Conservation (phyloP, 768 basidiomycete species). For the Xerocomus brunneocitrinus region DNA sequence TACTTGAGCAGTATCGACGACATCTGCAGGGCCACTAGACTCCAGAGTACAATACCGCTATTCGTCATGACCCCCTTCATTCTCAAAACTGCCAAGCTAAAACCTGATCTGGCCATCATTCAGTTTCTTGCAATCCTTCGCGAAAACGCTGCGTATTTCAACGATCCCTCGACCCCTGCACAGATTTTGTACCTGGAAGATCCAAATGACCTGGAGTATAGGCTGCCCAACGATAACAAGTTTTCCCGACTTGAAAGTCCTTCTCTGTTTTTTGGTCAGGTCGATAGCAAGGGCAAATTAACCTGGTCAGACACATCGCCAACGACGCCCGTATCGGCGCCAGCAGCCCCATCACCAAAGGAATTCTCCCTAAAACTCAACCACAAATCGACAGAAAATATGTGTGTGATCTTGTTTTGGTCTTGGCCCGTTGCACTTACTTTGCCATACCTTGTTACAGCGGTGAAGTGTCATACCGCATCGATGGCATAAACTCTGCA, state of each 20-base stretch:
- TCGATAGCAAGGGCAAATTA: not conserved
- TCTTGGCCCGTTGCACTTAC: not conserved
- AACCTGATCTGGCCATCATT: not conserved
- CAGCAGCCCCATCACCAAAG: not conserved
- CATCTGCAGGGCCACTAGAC: not conserved
- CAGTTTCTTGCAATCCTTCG: not conserved
- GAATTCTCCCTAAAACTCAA: not conserved
- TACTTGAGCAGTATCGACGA: not conserved
- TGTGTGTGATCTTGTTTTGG: not conserved
- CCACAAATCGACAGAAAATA: not conserved
- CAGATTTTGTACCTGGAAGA: not conserved
- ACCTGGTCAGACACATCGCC: not conserved
- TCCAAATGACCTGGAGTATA: not conserved
- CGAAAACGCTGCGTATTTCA: not conserved
- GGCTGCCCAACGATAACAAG: not conserved
- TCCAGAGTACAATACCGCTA: not conserved
- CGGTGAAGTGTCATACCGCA: not conserved
- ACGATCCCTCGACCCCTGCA: not conserved
- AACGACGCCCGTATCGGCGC: not conserved
- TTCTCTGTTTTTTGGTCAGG: not conserved
- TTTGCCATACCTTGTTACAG: not conserved
- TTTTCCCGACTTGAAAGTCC: not conserved
- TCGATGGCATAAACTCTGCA: not conserved
- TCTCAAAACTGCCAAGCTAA: not conserved
- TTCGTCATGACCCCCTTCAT: not conserved